Evolutionary conservation across 2,329 filamentous ascomycete genomes (phyloP), one percentile per base, ranked within the genome.

Genomic region (Monilinia laxa): DNA sequence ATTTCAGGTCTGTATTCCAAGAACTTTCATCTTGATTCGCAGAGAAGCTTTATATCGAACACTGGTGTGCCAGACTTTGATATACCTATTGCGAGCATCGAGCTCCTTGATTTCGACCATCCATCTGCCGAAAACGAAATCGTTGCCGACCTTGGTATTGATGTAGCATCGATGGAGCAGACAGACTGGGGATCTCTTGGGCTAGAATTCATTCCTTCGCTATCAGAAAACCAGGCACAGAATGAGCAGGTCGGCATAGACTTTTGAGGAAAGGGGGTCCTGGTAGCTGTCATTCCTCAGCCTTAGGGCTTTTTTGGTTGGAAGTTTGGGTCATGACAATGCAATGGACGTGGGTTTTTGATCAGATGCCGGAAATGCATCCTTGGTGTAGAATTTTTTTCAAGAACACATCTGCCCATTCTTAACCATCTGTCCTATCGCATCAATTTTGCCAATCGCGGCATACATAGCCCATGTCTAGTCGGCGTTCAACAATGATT

Each of bases 261-360:
- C 31, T 35, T 35, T 35, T 9, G 5, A 35, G 31, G 31, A 6
- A 35, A 35, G 1, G 31, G 31, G 31, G 31, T 54, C 3, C 20
- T 20, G 20, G 1, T 4, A 2, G 18, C 4, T 47, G 9, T 31
- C 14, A 6, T 4, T n/a, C 7, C 20, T 31, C 28, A 11, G 3
- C 6, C 1, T 10, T 16, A 45, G 40, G 2, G 3, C 0, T n/a
- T 0, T 14, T 0, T 10, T 35, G 3, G 0, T n/a, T 31, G 40
- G 18, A 11, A 0, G 20, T 20, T 20, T 45, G 0, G 20, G 18
- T 45, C n/a, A 20, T 45, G 4, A 45, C 11, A 6, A 58, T n/a
- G 3, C 12, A 0, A 58, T 1, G 4, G 25, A 16, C 14, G 23
- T 28, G 16, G 14, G n/a, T 0, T 16, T 11, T n/a, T 3, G 7